These are phyloP conservation scores for Nannochloris sp. DNA, from an alignment of 139 green algal genomes.

Conservation along the genomic window DNA sequence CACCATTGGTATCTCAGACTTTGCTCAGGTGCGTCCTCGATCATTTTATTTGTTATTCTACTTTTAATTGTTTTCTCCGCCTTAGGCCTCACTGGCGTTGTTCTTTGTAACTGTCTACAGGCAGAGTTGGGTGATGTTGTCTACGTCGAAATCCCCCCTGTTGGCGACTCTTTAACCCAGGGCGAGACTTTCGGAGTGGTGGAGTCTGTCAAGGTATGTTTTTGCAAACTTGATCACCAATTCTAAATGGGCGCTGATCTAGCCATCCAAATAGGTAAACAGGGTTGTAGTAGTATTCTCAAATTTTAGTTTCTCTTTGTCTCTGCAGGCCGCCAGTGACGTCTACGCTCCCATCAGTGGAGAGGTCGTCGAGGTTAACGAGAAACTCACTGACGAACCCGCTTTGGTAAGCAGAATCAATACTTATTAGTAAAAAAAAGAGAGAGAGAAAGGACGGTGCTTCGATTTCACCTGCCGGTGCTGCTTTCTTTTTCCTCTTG, in stretches of 20 bases:
- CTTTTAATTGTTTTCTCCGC: too few relatives aligned
- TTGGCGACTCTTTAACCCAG: slow-evolving; percentile 72
- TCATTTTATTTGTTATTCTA: slow-evolving; percentile 3
- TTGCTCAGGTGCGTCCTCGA: slow-evolving; percentile 74
- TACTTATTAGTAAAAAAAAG: neutral
- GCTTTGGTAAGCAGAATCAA: slow-evolving; percentile 40
- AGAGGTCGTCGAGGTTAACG: slow-evolving; percentile 85
- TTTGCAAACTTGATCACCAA: neutral
- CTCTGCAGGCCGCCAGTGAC: slow-evolving; percentile 80
- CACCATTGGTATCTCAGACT: slow-evolving; percentile 92
- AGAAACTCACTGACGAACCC: slow-evolving; percentile 63
- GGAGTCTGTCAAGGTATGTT: slow-evolving; percentile 92
- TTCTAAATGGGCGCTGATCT: neutral
- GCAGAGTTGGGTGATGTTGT: slow-evolving; percentile 93
- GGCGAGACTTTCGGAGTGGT: slow-evolving; percentile 91
- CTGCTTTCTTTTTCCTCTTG: too few relatives aligned
- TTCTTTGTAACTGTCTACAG: slow-evolving; percentile 31
- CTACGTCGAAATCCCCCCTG: slow-evolving; percentile 96
- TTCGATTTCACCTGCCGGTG: neutral
- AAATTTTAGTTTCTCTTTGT: neutral
- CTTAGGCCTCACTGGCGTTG: neutral
- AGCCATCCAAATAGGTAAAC: too few relatives aligned
- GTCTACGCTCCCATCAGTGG: slow-evolving; percentile 88
- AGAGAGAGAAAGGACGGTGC: neutral
- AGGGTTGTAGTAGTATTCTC: too few relatives aligned